Percentiles rank a stretch among this genome's conserved stretches.
Evolutionary conservation across 148 eudicot species (phyloP).

Genomic region (Arbutus unedo): DNA sequence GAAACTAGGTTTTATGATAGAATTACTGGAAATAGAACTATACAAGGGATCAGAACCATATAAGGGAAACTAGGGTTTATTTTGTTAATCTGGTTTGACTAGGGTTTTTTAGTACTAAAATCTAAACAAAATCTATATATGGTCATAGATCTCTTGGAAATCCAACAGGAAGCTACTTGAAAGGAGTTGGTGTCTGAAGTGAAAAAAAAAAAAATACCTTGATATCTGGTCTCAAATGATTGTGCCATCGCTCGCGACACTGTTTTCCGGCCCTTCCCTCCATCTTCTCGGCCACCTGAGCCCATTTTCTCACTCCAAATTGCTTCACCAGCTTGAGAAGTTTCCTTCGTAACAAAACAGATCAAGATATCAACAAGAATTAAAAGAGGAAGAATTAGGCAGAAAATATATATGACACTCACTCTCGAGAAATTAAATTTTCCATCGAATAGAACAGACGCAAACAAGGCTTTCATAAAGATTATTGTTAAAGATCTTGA

Average conservation of each 20-base stretch:
- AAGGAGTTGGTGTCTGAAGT: neutral
- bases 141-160: neutral
- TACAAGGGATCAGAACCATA: neutral
- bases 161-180: neutral
- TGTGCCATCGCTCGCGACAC: slow-evolving; percentile 77
- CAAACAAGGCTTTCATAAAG: neutral
- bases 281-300: slow-evolving; percentile 44
- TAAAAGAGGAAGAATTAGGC: neutral
- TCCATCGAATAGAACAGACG: neutral
- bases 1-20: neutral
- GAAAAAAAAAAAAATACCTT: slow-evolving; percentile 37
- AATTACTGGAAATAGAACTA: neutral
- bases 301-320: slow-evolving; percentile 52
- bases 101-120: neutral
- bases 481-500: neutral
- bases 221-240: slow-evolving; percentile 64
- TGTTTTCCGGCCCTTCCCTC: slow-evolving; percentile 66
- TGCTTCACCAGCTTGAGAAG: slow-evolving; percentile 41
- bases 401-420: neutral
- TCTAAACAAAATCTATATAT: neutral
- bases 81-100: neutral
- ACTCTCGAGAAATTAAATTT: neutral
- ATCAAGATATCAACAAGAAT: neutral
- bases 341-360: slow-evolving; percentile 27
- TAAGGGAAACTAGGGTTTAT: neutral